These are phyloP conservation scores for Auricularia sp. DNA, from an alignment of 768 basidiomycete species.

Conservation along the genomic window DNA sequence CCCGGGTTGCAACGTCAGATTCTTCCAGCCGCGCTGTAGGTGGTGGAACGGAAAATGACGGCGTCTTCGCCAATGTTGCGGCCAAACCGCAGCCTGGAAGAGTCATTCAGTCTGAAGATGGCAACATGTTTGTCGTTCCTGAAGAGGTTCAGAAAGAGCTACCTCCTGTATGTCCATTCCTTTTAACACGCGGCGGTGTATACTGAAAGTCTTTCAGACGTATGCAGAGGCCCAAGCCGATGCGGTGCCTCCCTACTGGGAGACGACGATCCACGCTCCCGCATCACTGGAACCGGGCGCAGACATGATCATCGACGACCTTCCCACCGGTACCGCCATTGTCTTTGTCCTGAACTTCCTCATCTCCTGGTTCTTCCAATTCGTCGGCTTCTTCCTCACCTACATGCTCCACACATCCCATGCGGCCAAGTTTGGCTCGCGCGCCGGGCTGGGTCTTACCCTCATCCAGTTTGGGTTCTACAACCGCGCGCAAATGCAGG, in stretches of 20 bases:
- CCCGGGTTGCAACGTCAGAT: constrained; percentile 50
- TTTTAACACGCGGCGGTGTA: background rate
- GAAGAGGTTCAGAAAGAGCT: constrained; percentile 73
- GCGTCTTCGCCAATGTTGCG: constrained; percentile 89
- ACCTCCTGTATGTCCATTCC: constrained; percentile 74
- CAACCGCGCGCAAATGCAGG: constrained; percentile 24
- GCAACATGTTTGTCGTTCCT: constrained; percentile 51
- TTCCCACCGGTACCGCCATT: constrained; percentile 76
- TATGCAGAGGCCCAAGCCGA: constrained; percentile 84
- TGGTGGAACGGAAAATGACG: constrained; percentile 75
- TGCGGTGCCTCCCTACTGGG: constrained; percentile 91
- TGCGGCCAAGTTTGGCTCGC: constrained; percentile 86
- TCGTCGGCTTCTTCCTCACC: constrained; percentile 85
- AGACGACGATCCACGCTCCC: constrained; percentile 86
- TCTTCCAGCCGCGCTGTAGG: constrained; percentile 40
- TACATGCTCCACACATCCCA: constrained; percentile 89
- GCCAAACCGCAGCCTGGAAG: constrained; percentile 57
- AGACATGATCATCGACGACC: constrained; percentile 89
- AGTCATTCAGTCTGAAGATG: constrained; percentile 12
- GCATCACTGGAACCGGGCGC: constrained; percentile 45
- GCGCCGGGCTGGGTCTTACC: constrained; percentile 88
- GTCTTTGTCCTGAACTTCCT: constrained; percentile 70
- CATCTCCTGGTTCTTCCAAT: constrained; percentile 94
- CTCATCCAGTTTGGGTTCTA: constrained; percentile 85
- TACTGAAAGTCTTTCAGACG: constrained; percentile 34